phyloP scores from a whole-genome alignment of 495 filamentous ascomycete genomes.

The Podospora tetraspora region DNA sequence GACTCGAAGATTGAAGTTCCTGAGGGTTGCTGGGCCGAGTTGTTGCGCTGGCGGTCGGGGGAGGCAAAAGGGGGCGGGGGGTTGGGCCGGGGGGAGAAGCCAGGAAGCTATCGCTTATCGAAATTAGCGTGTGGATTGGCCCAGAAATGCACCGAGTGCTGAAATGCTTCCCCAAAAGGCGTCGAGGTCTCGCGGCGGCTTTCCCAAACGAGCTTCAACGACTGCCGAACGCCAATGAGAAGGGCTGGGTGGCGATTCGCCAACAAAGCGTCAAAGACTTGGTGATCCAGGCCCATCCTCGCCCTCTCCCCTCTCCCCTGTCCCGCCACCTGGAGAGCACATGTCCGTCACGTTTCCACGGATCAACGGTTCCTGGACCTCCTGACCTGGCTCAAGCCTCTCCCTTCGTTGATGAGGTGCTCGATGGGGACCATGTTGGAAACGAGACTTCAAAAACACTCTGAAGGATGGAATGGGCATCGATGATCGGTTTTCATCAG shows the following conservation, averaged over 20 bases:
- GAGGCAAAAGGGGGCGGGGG: background rate
- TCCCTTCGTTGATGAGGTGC: background rate
- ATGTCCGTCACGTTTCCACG: no score
- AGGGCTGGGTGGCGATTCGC: background rate
- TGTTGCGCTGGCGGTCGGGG: background rate
- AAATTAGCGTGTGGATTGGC: background rate
- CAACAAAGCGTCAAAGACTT: background rate
- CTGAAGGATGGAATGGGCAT: no score
- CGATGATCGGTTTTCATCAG: background rate
- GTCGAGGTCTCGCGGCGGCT: background rate
- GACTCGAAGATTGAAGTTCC: background rate
- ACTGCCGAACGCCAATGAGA: background rate
- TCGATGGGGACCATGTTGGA: background rate
- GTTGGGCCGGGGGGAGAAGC: background rate
- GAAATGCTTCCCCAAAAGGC: background rate
- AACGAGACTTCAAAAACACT: background rate
- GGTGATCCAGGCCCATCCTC: background rate
- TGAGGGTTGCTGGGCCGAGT: background rate
- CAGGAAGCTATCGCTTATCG: background rate
- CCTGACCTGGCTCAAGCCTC: background rate
- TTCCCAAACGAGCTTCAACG: background rate
- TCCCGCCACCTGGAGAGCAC: background rate
- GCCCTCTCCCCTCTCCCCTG: background rate
- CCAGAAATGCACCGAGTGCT: background rate
- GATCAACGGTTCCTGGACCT: background rate